Evolutionary conservation across 257 asterid species (phyloP).

Genomic region (Petrea volubilis): DNA sequence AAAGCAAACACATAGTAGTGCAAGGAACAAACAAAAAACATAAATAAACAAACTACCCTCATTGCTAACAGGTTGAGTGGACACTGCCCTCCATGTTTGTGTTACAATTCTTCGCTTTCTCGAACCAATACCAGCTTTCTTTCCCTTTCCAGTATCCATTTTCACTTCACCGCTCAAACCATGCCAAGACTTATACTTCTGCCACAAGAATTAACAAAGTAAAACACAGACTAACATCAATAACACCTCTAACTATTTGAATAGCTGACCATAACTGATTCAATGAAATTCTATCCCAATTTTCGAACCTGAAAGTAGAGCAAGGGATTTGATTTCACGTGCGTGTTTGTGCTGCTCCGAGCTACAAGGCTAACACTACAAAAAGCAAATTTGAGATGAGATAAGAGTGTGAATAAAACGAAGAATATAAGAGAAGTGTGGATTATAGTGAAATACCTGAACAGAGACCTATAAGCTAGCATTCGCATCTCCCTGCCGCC

Average conservation of each 20-base stretch:
- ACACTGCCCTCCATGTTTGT: conserved; percentile 58
- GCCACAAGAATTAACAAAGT: conserved; percentile 15
- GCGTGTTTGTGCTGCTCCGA: conserved; percentile 25
- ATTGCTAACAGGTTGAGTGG: conserved; percentile 43
- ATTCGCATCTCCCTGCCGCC: conserved; percentile 33
- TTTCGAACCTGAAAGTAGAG: conserved; percentile 40
- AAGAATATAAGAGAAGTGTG: neutral
- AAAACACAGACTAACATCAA: neutral
- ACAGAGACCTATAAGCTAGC: conserved; percentile 37
- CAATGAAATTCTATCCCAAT: neutral
- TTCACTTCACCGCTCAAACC: conserved; percentile 35
- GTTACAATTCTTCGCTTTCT: conserved; percentile 33
- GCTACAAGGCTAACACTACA: conserved; percentile 42
- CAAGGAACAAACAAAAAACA: neutral
- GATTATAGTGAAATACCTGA: conserved; percentile 31
- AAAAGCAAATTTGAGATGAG: neutral
- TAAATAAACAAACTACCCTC: conserved; percentile 31
- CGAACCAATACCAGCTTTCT: conserved; percentile 25
- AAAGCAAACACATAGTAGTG: neutral
- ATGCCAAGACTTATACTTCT: conserved; percentile 34
- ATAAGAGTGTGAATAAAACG: neutral
- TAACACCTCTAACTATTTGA: neutral
- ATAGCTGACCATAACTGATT: neutral
- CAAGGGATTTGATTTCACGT: conserved; percentile 30
- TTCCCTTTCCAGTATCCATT: conserved; percentile 38